Conservation (phyloP, 306 rosid species). For the Vicia villosa region DNA sequence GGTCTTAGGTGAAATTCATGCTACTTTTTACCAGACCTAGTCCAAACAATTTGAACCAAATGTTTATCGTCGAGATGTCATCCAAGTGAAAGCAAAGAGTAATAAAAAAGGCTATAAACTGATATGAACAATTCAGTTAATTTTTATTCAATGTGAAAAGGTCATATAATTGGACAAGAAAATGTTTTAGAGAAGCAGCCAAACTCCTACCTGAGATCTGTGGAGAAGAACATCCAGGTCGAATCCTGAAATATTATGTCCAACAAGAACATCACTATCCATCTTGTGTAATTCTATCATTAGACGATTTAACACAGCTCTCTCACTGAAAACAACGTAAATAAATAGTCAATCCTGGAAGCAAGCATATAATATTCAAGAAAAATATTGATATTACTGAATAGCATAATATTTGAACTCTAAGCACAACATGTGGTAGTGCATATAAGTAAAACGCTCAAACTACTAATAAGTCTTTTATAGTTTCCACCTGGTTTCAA, state of each 20-base stretch:
- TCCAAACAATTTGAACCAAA: slow-evolving; percentile 30
- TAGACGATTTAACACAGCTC: slow-evolving; percentile 84
- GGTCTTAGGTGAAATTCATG: slow-evolving; percentile 20
- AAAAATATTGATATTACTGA: not conserved
- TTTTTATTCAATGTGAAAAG: slow-evolving; percentile 5
- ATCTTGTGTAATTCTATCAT: slow-evolving; percentile 80
- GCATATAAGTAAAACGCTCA: slow-evolving; percentile 19
- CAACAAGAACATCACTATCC: slow-evolving; percentile 93
- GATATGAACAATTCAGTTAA: slow-evolving; percentile 15
- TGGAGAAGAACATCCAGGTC: slow-evolving; percentile 94
- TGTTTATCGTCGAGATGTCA: slow-evolving; percentile 14
- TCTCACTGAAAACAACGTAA: slow-evolving; percentile 66
- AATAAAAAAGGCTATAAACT: slow-evolving; percentile 12
- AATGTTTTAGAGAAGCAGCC: not conserved
- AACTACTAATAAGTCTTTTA: slow-evolving; percentile 10
- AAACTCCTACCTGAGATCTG: slow-evolving; percentile 76
- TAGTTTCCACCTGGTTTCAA: slow-evolving; percentile 73
- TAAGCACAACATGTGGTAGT: slow-evolving; percentile 15
- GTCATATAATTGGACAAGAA: slow-evolving; percentile 27
- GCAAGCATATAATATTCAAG: slow-evolving; percentile 24
- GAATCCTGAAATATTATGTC: slow-evolving; percentile 94
- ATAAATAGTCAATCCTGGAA: slow-evolving; percentile 39
- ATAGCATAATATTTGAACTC: slow-evolving; percentile 3
- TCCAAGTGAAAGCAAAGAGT: slow-evolving; percentile 17
- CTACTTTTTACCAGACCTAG: slow-evolving; percentile 3